These are phyloP conservation scores for Aureobasidium sp. DNA, from an alignment of 2,329 filamentous ascomycete genomes.

Conservation along the genomic window DNA sequence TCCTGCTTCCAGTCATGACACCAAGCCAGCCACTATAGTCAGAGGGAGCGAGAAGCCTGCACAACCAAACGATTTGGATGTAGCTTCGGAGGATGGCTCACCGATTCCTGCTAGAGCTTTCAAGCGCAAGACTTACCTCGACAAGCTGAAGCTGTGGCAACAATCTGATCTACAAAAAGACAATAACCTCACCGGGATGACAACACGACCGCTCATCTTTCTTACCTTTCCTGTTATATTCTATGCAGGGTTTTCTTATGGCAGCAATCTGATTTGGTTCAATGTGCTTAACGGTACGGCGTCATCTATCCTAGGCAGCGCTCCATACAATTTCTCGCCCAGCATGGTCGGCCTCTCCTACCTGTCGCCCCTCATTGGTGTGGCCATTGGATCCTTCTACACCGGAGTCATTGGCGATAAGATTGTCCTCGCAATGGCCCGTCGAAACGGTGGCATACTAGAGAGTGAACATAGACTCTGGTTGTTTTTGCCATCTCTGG, in stretches of 20 bases:
- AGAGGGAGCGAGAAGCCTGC: neutral
- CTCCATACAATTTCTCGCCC: constrained; percentile 34
- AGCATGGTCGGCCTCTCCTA: constrained; percentile 35
- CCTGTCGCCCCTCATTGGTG: constrained; percentile 31
- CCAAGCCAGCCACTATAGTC: neutral
- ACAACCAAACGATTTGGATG: neutral
- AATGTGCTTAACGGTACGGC: constrained; percentile 39
- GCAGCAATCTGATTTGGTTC: constrained; percentile 36
- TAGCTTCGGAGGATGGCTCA: neutral
- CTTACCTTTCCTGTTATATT: constrained; percentile 34
- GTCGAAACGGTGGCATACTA: constrained; percentile 33
- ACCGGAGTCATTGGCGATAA: constrained; percentile 32
- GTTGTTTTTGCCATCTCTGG: constrained; percentile 33
- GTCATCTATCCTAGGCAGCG: constrained; percentile 33
- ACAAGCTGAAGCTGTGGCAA: constrained; percentile 30
- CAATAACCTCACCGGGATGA: constrained; percentile 27
- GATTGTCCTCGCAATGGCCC: constrained; percentile 30
- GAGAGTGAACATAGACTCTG: constrained; percentile 38
- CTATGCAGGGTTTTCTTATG: constrained; percentile 36
- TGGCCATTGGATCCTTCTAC: constrained; percentile 32
- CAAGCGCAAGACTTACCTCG: constrained; percentile 27
- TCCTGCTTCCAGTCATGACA: neutral
- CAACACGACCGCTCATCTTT: constrained; percentile 23
- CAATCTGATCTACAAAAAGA: constrained; percentile 27
- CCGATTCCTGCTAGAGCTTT: neutral